Conservation (phyloP, 2,329 filamentous ascomycete species). For the Septoria linicola region DNA sequence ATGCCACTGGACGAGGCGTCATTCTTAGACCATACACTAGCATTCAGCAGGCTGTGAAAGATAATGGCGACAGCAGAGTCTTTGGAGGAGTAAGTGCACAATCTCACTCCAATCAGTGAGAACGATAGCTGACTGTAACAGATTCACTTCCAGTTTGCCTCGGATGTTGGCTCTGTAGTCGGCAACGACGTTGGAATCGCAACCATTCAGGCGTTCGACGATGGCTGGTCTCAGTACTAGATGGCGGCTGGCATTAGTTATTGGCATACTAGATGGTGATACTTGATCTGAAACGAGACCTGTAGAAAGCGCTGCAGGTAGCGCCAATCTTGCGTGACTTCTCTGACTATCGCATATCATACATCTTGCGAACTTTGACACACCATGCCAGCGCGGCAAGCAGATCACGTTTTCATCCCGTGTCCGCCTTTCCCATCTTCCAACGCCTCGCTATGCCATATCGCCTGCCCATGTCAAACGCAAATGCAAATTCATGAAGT, state of each 20-base stretch:
- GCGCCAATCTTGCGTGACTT: too few relatives aligned
- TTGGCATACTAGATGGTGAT: too few relatives aligned
- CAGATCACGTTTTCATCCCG: too few relatives aligned
- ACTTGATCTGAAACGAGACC: too few relatives aligned
- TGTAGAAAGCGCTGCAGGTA: too few relatives aligned
- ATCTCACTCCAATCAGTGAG: neutral
- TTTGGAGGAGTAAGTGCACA: constrained; percentile 28
- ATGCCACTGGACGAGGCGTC: constrained; percentile 32
- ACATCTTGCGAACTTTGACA: too few relatives aligned
- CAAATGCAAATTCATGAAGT: constrained; percentile 13
- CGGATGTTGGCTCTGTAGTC: constrained; percentile 28
- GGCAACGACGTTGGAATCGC: constrained; percentile 17
- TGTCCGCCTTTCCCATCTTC: neutral
- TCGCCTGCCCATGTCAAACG: constrained; percentile 1
- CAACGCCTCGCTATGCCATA: constrained; percentile 9
- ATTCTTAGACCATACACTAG: constrained; percentile 31
- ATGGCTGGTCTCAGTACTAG: constrained; percentile 9
- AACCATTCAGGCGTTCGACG: constrained; percentile 7
- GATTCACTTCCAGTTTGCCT: constrained; percentile 35
- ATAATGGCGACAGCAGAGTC: constrained; percentile 34
- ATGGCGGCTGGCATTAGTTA: too few relatives aligned
- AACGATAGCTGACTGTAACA: neutral
- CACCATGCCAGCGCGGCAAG: too few relatives aligned
- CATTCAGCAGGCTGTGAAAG: constrained; percentile 30
- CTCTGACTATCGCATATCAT: too few relatives aligned